Evolutionary conservation across 495 filamentous ascomycete species (phyloP).

Genomic region (Lepidopterella palustris): DNA sequence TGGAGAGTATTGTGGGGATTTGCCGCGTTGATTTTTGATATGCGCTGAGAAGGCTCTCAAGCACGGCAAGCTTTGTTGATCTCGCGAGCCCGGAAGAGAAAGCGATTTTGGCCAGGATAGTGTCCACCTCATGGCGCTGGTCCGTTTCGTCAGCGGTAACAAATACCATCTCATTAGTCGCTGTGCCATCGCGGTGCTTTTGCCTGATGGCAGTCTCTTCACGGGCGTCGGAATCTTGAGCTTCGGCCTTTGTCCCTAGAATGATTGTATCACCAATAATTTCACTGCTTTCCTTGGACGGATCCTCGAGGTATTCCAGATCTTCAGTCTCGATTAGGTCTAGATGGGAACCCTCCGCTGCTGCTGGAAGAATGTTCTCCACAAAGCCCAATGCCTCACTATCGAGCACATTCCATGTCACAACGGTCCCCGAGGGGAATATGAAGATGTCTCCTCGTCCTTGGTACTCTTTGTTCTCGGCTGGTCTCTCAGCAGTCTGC

Average conservation of each 20-base stretch:
- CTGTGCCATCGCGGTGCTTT: neutral
- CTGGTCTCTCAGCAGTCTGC: conserved; percentile 52
- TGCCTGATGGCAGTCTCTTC: neutral
- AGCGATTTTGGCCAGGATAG: conserved; percentile 85
- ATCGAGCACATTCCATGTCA: conserved; percentile 77
- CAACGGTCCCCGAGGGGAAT: conserved; percentile 95
- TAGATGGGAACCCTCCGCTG: conserved; percentile 67
- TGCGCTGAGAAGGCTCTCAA: conserved; percentile 72
- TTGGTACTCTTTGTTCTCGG: conserved; percentile 54
- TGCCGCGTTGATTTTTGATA: conserved; percentile 78
- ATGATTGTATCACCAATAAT: conserved; percentile 88
- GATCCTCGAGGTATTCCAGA: conserved; percentile 78
- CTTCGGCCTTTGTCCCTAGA: conserved; percentile 62
- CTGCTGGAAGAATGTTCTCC: conserved; percentile 61
- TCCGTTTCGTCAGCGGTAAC: conserved; percentile 28
- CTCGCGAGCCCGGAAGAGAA: conserved; percentile 94
- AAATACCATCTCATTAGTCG: conserved; percentile 1
- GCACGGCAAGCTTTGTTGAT: conserved; percentile 90
- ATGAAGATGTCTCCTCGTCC: conserved; percentile 81
- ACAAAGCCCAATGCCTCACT: conserved; percentile 66
- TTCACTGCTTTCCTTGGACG: conserved; percentile 62
- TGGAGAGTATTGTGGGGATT: conserved; percentile 67
- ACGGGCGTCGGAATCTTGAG: conserved; percentile 10
- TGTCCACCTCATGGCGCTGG: conserved; percentile 52
- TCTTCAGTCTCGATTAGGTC: conserved; percentile 76